These are phyloP conservation scores for Leccinum pachyderme DNA, from an alignment of 1,284 basidiomycete species.

Conservation along the genomic window DNA sequence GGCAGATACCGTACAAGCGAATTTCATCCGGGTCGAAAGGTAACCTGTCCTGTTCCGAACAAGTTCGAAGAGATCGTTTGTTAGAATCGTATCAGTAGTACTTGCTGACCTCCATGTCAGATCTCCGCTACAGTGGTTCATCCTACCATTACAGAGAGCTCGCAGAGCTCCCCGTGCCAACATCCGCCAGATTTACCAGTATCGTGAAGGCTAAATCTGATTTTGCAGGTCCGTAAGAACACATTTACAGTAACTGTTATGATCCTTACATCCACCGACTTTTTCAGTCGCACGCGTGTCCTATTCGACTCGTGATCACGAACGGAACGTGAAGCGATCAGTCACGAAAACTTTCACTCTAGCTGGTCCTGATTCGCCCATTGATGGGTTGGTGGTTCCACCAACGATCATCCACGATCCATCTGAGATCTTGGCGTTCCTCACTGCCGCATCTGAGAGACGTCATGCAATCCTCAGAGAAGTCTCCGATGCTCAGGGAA, in stretches of 20 bases:
- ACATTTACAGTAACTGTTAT: too few species aligned
- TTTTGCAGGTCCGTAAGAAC: conserved; percentile 15
- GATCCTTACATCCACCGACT: background rate
- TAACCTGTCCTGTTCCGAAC: too few species aligned
- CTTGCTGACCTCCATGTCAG: conserved; percentile 14
- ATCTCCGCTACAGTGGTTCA: conserved; percentile 22
- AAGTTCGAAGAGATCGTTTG: too few species aligned
- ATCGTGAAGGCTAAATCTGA: conserved; percentile 1
- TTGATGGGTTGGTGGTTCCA: conserved; percentile 18
- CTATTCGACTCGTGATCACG: conserved; percentile 48
- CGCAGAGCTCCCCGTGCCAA: conserved; percentile 41
- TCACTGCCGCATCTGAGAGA: conserved; percentile 44
- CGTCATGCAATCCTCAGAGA: conserved; percentile 50
- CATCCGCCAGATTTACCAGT: conserved; percentile 25
- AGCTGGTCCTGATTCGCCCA: background rate
- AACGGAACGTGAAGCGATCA: conserved; percentile 46
- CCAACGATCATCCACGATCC: conserved; percentile 38
- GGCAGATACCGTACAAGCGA: too few species aligned
- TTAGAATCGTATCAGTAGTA: background rate
- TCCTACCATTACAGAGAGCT: conserved; percentile 38
- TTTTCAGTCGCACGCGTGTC: conserved; percentile 42
- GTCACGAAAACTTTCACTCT: conserved; percentile 43
- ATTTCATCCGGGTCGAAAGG: too few species aligned
- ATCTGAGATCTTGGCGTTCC: conserved; percentile 42
- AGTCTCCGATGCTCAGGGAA: conserved; percentile 22